Evolutionary conservation across 139 green algal genomes (phyloP).

Genomic region (Picochlorum sp.): DNA sequence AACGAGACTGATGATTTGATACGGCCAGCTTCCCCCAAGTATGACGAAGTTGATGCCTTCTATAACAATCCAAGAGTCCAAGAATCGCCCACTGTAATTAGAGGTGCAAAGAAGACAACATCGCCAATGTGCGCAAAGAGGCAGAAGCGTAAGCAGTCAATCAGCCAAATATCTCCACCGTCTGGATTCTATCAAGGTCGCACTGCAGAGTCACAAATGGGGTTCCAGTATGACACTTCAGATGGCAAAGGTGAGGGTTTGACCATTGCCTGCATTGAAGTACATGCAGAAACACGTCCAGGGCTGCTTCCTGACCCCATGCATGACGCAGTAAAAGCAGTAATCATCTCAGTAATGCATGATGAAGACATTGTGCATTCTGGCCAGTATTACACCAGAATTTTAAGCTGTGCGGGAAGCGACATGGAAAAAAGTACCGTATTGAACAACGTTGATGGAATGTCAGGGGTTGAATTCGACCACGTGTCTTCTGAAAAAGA

Average conservation of each 20-base stretch:
- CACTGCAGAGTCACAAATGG: constrained; percentile 59
- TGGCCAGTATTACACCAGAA: constrained; percentile 13
- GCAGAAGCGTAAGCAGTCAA: neutral
- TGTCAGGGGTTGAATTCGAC: constrained; percentile 28
- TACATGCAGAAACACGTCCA: constrained; percentile 63
- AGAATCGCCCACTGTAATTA: neutral
- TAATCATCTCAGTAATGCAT: constrained; percentile 45
- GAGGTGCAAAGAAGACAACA: neutral
- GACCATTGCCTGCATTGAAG: constrained; percentile 65
- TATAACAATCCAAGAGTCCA: constrained; percentile 32
- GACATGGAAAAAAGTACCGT: neutral
- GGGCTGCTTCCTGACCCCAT: constrained; percentile 72
- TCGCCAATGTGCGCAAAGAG: neutral
- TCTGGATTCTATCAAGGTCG: constrained; percentile 10
- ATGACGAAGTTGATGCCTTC: constrained; percentile 79
- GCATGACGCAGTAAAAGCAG: constrained; percentile 58
- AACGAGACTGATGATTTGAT: constrained; percentile 23
- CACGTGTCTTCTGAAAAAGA: constrained; percentile 40
- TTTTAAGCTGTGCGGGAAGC: constrained; percentile 12
- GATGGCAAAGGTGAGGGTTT: constrained; percentile 62
- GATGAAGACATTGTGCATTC: constrained; percentile 39
- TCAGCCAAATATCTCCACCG: constrained; percentile 33
- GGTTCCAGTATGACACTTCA: constrained; percentile 50
- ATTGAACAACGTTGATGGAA: neutral
- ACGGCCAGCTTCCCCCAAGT: constrained; percentile 80